Evolutionary conservation across 768 basidiomycete species (phyloP), one percentile per base, ranked within the genome.

Genomic region (Suillus spraguei): DNA sequence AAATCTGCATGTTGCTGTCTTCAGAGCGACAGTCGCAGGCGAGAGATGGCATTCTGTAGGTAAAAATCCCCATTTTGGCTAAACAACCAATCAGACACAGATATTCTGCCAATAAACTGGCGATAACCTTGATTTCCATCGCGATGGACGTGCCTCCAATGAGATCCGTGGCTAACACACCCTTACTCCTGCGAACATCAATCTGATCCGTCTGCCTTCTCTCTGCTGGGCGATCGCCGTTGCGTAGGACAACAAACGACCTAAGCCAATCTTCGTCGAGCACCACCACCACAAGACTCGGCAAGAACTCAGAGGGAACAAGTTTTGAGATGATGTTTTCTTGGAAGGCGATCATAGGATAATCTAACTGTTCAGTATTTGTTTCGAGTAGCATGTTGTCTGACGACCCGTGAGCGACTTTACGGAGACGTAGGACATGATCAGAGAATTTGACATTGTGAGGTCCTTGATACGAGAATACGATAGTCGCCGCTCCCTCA

Each of bases 401-500:
- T 41, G 24, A 58, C 41, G 11, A 41, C 11, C 56, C 28, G 3
- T 6, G 17, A 28, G 69, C 59, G 17, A 74, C 67, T 74, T 28
- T 28, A 28, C 90, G 84, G 61, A 98, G 78, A 11, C 96, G 86
- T 32, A 99, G 80, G 1, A 92, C 90, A 46, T 79, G 92, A 11
- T 86, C 85, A 59, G 82, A 74, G 72, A 89, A 90, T 9, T 73
- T 63, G 2, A 82, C 73, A 66, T 85, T 74, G 8, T 71, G 56
- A 22, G 84, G 80, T 0, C 95, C 93, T 11, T 70, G 67, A 71
- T 96, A 97, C 9, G 91, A 87, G 75, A 96, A 93, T 17, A 98
- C 94, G 67, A 94, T 86, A 6, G 93, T 91, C 22, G 94, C 91
- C 22, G 92, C 94, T n/a, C 97, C 97, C 79, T 99, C 97, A 0